Conservation (phyloP, 78 protist species). For the Diacronema lutheri region DNA sequence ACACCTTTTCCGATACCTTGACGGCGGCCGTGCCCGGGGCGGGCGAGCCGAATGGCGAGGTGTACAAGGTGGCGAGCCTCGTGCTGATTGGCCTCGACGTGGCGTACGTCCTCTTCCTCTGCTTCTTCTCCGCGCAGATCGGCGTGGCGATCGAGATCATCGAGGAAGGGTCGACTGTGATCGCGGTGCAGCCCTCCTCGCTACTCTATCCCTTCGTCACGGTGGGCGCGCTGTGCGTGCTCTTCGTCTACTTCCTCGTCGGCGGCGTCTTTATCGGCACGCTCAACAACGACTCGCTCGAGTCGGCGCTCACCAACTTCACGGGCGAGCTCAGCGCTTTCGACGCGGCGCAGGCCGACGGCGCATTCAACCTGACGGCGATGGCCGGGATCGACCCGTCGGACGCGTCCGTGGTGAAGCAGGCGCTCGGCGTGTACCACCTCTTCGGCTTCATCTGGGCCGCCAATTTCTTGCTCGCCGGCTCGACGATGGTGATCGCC, state of each 20-base stretch:
- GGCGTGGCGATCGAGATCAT: background rate
- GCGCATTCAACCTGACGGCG: background rate
- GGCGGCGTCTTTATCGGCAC: background rate
- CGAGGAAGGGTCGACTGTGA: background rate
- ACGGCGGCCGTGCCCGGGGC: too few species aligned
- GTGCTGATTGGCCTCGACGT: background rate
- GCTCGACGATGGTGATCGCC: constrained; percentile 55
- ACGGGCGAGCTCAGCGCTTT: background rate
- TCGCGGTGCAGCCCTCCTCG: background rate
- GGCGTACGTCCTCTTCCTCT: background rate
- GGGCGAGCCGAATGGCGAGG: background rate
- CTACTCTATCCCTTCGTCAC: background rate
- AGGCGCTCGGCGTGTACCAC: constrained; percentile 40
- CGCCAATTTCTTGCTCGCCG: constrained; percentile 55
- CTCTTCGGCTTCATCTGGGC: constrained; percentile 84
- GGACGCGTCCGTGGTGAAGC: background rate
- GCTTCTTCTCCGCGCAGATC: background rate
- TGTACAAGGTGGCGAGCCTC: background rate
- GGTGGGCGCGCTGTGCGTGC: background rate
- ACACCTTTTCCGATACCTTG: too few species aligned
- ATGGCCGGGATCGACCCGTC: background rate
- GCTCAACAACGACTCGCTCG: background rate
- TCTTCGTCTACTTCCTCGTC: background rate
- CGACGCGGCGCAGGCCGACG: background rate
- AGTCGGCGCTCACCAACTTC: background rate